These are phyloP conservation scores for Neurospora sp. DNA, from an alignment of 495 filamentous ascomycete species.

Conservation along the genomic window DNA sequence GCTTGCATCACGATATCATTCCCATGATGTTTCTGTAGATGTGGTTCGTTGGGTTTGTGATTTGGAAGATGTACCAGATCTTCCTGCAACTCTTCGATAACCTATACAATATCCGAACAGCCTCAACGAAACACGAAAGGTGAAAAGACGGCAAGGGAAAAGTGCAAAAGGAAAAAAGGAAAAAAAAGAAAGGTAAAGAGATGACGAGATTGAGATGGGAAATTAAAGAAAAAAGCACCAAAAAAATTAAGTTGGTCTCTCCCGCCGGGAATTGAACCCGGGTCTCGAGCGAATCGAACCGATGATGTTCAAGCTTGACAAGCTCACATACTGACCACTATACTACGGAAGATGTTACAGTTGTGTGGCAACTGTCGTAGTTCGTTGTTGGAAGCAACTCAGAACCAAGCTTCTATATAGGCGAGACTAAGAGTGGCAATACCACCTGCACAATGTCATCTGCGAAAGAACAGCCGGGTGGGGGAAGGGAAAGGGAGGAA, in stretches of 20 bases:
- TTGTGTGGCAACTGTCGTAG: background rate
- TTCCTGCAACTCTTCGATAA: constrained; percentile 4
- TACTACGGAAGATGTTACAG: background rate
- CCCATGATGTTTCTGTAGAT: background rate
- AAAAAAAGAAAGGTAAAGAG: constrained; percentile 13
- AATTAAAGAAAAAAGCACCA: background rate
- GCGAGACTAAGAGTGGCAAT: too few species aligned
- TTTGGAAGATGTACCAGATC: background rate
- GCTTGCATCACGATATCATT: background rate
- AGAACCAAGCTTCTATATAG: background rate
- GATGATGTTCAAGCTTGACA: background rate
- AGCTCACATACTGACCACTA: background rate
- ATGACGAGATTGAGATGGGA: background rate
- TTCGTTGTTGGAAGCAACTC: background rate
- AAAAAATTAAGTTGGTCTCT: background rate
- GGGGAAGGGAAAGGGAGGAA: too few species aligned
- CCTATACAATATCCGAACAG: constrained; percentile 1
- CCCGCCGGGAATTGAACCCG: background rate
- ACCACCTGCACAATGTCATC: too few species aligned
- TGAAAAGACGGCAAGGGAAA: too few species aligned
- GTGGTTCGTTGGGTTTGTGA: background rate
- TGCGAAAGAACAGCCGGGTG: too few species aligned
- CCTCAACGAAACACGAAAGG: background rate
- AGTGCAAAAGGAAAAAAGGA: background rate
- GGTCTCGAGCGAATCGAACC: background rate